Evolutionary conservation across 495 filamentous ascomycete species (phyloP).

Genomic region (Aspergillus mulundensis): DNA sequence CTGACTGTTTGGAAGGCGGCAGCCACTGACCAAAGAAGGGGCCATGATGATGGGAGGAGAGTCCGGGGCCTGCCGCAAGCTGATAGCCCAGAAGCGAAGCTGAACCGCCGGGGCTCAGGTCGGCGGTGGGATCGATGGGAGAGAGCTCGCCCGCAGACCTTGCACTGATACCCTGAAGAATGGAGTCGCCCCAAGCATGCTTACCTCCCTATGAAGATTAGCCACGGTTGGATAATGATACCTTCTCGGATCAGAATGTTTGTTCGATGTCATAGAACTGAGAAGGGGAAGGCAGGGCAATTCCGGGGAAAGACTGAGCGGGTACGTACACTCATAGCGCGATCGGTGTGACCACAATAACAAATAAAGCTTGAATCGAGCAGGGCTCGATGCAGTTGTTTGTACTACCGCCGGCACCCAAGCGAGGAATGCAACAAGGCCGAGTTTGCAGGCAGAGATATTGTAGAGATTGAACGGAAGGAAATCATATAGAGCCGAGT

Average conservation of each 20-base stretch:
- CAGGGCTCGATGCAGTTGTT: conserved; percentile 1
- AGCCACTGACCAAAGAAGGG: conserved; percentile 22
- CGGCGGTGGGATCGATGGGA: conserved; percentile 17
- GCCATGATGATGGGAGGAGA: conserved; percentile 17
- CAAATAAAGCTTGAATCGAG: neutral
- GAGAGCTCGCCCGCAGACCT: conserved; percentile 17
- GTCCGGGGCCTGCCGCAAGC: conserved; percentile 21
- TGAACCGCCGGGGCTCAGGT: conserved; percentile 23
- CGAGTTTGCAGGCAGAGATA: neutral
- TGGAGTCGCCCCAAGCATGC: conserved; percentile 26
- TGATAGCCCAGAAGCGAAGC: conserved; percentile 31
- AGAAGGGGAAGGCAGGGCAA: neutral
- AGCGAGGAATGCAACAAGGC: neutral
- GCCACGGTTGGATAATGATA: too few relatives aligned
- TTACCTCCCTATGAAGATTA: conserved; percentile 9
- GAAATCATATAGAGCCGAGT: conserved; percentile 7
- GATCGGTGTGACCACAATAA: neutral
- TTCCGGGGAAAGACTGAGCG: neutral
- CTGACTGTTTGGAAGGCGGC: conserved; percentile 10
- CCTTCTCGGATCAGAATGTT: too few relatives aligned
- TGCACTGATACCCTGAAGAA: conserved; percentile 33
- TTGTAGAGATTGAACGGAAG: conserved; percentile 2
- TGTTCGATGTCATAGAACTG: neutral
- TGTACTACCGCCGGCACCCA: neutral
- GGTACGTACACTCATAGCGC: conserved; percentile 13